Base-by-base conservation (phyloP, 2,329 filamentous ascomycete genomes). In the Colletotrichum chrysophilum region DNA sequence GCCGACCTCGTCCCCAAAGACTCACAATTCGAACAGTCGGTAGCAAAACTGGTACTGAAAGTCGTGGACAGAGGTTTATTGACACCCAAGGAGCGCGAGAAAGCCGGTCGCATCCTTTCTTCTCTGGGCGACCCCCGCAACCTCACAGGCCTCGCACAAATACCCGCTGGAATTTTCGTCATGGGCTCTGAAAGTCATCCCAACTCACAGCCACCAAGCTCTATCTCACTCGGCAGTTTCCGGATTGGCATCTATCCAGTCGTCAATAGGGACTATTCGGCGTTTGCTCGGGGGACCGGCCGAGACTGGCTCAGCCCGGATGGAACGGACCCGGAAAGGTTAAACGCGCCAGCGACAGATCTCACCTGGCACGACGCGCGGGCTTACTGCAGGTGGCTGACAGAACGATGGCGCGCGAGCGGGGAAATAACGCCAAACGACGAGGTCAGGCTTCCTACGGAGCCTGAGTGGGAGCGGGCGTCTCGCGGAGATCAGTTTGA, bases 151-250 rank as follows among this genome's bases (percentile, higher is more conserved):
- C 71, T 74, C 21, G 48, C 60, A 28, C 32, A 38, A 10, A 16
- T 71, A 8, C 71, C 67, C 6, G 48, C 67, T 7, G 71, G 60
- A 60, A 60, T 6, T 14, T 74, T 74, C 26, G 13, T 16, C 6
- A 71, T 74, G 67, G 71, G 71, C 5, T 74, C 71, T n/a, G 26
- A 32, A 26, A 71, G 56, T 14, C 66, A 74, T 58, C 71, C 71
- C 14, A 71, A 74, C 36, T 71, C 71, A 21, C 60, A 52, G 2
- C 67, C 67, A 26, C 4, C n/a, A 8, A 12, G 18, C 2, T 13
- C 14, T 14, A 36, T 66, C 9, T 21, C 26, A 4, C 16, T 74
- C 7, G 5, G 18, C 1, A 38, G 26, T 21, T 74, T 74, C 18
- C 58, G 34, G 1, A 71, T 74, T 18, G 71, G 67, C 13, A 6